A percentile compares a stretch with the other conserved stretches of the same genome.
Conservation (phyloP, 176 grass and related monocot species). For the Microstegium vimineum region DNA sequence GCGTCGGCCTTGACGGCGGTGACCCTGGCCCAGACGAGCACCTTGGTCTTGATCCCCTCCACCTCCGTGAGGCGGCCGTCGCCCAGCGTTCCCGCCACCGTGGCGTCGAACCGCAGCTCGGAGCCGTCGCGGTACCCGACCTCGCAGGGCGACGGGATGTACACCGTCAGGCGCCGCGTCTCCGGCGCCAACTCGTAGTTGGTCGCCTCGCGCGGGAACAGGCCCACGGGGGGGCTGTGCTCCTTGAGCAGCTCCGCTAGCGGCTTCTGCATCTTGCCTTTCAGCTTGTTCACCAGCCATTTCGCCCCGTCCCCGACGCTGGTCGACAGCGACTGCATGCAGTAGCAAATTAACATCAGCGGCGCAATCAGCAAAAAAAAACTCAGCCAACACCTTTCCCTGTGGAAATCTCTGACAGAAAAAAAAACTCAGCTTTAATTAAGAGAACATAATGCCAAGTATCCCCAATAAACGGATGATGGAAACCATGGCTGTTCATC, state of each 20-base stretch:
- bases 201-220: constrained; percentile 80
- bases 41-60: constrained; percentile 92
- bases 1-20: constrained; percentile 69
- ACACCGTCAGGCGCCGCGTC: constrained; percentile 74
- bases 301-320: constrained; percentile 76
- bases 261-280: constrained; percentile 97
- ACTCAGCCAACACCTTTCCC: no score
- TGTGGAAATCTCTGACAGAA: no score
- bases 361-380: background rate
- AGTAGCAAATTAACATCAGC: background rate
- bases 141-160: constrained; percentile 78
- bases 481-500: no score
- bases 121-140: constrained; percentile 86
- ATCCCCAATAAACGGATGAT: background rate
- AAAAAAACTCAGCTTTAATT: background rate
- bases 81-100: constrained; percentile 55
- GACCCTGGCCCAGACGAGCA: constrained; percentile 85
- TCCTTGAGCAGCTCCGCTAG: constrained; percentile 74
- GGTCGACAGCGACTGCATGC: constrained; percentile 82
- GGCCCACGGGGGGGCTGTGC: constrained; percentile 62
- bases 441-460: background rate
- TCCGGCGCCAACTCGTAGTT: constrained; percentile 80
- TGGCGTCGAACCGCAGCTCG: constrained; percentile 66
- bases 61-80: constrained; percentile 57
- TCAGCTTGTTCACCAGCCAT: constrained; percentile 95